A percentile compares a stretch with the other conserved stretches of the same genome.
Conservation (phyloP, 1,139 yeast species). For the Arxiozyma slooffiae region DNA sequence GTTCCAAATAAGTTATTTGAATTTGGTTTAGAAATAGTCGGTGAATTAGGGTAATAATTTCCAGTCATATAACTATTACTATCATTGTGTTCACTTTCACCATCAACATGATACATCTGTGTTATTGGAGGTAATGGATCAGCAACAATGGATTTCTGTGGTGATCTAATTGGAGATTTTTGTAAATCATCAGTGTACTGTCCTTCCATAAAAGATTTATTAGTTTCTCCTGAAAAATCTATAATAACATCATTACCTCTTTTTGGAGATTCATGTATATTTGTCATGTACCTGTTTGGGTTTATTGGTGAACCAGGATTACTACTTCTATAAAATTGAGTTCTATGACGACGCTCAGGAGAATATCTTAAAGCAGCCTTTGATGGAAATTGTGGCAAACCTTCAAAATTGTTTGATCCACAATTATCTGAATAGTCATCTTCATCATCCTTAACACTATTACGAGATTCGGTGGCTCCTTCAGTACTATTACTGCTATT, state of each 20-base stretch:
- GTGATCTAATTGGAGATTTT: slow-evolving; percentile 58
- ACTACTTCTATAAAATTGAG: slow-evolving; percentile 26
- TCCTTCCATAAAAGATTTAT: slow-evolving; percentile 1
- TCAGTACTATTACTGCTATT: slow-evolving; percentile 13
- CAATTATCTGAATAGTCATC: slow-evolving; percentile 14
- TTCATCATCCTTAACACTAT: slow-evolving; percentile 2
- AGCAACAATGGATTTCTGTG: slow-evolving; percentile 35
- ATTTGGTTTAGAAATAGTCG: background rate
- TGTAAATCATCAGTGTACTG: slow-evolving; percentile 43
- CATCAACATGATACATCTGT: slow-evolving; percentile 6
- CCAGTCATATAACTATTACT: slow-evolving; percentile 10
- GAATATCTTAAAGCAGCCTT: slow-evolving; percentile 36
- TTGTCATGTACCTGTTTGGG: slow-evolving; percentile 37
- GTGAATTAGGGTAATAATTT: slow-evolving; percentile 11
- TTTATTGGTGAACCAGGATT: slow-evolving; percentile 26
- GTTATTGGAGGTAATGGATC: slow-evolving; percentile 37
- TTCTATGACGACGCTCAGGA: slow-evolving; percentile 29
- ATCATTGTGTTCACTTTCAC: slow-evolving; percentile 26
- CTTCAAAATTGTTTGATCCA: slow-evolving; percentile 25
- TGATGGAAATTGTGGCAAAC: slow-evolving; percentile 35
- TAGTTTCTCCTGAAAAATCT: slow-evolving; percentile 7
- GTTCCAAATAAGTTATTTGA: slow-evolving; percentile 10
- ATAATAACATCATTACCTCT: slow-evolving; percentile 9
- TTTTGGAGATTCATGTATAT: slow-evolving; percentile 54
- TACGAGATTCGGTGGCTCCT: slow-evolving; percentile 4